A percentile compares a stretch with the other conserved stretches of the same genome.
phyloP scores from a whole-genome alignment of 139 green algal species.

The Picochlorum sp. region DNA sequence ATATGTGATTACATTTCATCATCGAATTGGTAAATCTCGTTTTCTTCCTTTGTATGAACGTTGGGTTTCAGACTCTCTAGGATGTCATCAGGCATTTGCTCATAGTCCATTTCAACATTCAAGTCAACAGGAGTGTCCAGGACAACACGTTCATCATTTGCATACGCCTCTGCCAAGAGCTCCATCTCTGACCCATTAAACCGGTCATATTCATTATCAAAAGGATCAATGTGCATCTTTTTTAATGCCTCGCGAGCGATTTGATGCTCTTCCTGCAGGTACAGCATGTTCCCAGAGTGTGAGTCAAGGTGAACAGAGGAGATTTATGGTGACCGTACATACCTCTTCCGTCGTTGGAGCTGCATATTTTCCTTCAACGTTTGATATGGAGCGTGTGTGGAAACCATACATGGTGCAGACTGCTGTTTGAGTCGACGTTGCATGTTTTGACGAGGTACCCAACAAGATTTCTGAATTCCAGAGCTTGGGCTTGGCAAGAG shows the following conservation, averaged over 20 bases:
- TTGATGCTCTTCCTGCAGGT: not conserved
- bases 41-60: too few species aligned
- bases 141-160: not conserved
- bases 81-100: too few species aligned
- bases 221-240: not conserved
- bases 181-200: conserved; percentile 8
- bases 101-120: conserved; percentile 8
- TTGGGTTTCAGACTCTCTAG: too few species aligned
- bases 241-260: not conserved
- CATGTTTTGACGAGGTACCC: too few species aligned
- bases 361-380: too few species aligned
- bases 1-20: too few species aligned
- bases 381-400: too few species aligned
- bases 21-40: too few species aligned
- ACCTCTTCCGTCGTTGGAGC: not conserved
- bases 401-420: too few species aligned
- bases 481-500: not conserved
- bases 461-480: too few species aligned
- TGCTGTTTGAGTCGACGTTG: too few species aligned
- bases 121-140: conserved; percentile 5
- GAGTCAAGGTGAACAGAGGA: not conserved
- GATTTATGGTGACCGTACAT: not conserved
- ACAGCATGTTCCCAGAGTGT: not conserved
- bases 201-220: conserved; percentile 7
- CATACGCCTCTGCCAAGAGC: not conserved